Base-by-base conservation (phyloP, 1,284 basidiomycete species). In the Schizophyllum amplum region DNA sequence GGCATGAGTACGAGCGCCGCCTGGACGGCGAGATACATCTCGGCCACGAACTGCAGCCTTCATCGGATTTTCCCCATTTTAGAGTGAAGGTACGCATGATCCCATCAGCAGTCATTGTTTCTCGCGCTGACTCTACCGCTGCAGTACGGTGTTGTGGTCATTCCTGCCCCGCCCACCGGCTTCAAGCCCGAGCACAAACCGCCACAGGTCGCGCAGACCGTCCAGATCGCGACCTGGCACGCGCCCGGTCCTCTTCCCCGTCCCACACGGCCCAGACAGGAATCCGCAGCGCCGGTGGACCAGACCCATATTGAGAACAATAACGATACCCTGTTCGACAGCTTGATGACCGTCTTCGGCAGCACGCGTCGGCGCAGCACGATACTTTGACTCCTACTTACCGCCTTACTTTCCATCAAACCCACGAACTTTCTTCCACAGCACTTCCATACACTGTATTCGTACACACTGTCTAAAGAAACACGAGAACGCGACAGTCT, bases 81-180 rank as follows among this genome's bases (percentile, higher is more conserved):
- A 24, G 26, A 4, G 26, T 61, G 11, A 54, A 61, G 42, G 60
- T 61, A 24, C 4, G 58, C 47, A 4, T 21, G 51, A 27, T 21
- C 7, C 33, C 5, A 4, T 24, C n/a, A n/a, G 33, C 33, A 42
- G 11, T 42, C 3, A 42, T 9, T 9, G 11, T 17, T 17, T 42
- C 33, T 9, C 11, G 17, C 33, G 33, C 33, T 56, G 7, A 53
- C 49, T 49, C 22, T 25, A 15, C 4, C 15, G 50, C 57, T 2
- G 22, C 23, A 61, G 61, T 62, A 62, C n/a, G 47, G 59, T 1
- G 57, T 62, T 24, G 53, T 62, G 0, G 57, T 60, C 21, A 60
- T 62, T 23, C 59, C 61, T 4, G 55, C 57, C n/a, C 59, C 59
- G 47, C 57, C 57, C 7, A 50, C 56, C 1, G 57, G 50, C 4